Base-by-base conservation (phyloP, 257 asterid species). In the Ophiorrhiza pumila region DNA sequence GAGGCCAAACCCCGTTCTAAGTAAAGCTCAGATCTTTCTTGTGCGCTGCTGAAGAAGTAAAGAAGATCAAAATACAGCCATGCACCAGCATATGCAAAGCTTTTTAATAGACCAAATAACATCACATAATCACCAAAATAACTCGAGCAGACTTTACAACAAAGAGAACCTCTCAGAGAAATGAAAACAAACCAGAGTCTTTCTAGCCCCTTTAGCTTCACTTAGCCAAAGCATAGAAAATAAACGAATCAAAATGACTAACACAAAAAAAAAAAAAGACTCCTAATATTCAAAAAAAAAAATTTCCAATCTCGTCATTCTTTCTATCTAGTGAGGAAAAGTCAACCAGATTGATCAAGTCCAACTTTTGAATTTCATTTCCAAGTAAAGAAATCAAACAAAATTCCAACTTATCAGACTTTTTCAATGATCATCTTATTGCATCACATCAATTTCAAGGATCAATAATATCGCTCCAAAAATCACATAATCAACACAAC, bases 1-100 rank as follows among this genome's bases (percentile, higher is more conserved):
- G 83, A 81, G 77, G 84, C 76, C 85, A 76, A 71, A 76, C 60
- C 53, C 71, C 73, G 57, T 76, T 52, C 29, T 18, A 50, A 5
- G 20, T 20, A 68, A 75, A 74, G 25, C 25, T 56, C 39, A 42
- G 61, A 34, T 39, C 39, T 61, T 57, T 71, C 20, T 27, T n/a
- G 27, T 55, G 39, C 62, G 27, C 31, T 77, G 27, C 74, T 60
- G 75, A 59, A n/a, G n/a, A 45, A 34, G 49, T 20, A 43, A 62
- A 20, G 58, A 53, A 69, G 57, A 5, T 49, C 6, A 1, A 20
- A 27, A 65, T 25, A 55, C 0, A 65, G 12, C 17, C 8, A 41
- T 39, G 57, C 27, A 64, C 32, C n/a, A 27, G 13, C 41, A 62
- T 25, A 35, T 34, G 23, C 1, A 59, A 68, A 65, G 2, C 6